Base-by-base conservation (phyloP, 2,329 filamentous ascomycete genomes). In the Lachnellula hyalina region DNA sequence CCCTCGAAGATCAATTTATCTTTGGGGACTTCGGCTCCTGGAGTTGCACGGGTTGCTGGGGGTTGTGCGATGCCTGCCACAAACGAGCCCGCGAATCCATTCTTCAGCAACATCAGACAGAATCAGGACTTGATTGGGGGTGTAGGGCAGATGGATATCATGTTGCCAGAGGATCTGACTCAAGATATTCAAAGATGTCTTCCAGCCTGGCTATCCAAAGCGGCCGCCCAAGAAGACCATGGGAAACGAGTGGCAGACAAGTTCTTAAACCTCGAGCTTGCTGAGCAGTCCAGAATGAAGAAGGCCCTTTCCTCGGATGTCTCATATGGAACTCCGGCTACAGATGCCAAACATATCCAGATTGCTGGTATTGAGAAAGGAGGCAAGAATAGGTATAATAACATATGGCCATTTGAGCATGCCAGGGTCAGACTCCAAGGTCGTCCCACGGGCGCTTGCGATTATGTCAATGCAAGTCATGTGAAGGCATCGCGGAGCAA, bases 351-450 rank as follows among this genome's bases (percentile, higher is more conserved):
- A 34, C 55, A 61, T 48, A 82, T 95, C 7, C 87, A 90, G 63
- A 84, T 99, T 50, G 94, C 89, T 0, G 94, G 94, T 7, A 88
- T 99, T 32, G 94, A 99, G 67, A 94, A 96, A 70, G 94, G 94
- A 7, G 84, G 80, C 17, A 97, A 97, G 75, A 99, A 99, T 65
- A 83, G 94, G 8, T 99, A 99, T 75, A 97, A 96, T 74, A 95
- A 96, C 63, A 96, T 97, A 53, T 86, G 96, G 73, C 94, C 94
- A 0, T 99, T 95, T 68, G 93, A 97, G 67, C 94, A 99, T 71
- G 86, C 90, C 2, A 79, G 94, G 56, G 94, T 99, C 52, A 90
- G 83, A 61, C 73, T 99, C 47, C 79, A 88, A 61, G 82, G 83
- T 42, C 82, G 86, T 36, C 74, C 80, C 0, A 75, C 80, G 1